Base-by-base conservation (phyloP, 768 basidiomycete genomes). In the Ramaria sp. region DNA sequence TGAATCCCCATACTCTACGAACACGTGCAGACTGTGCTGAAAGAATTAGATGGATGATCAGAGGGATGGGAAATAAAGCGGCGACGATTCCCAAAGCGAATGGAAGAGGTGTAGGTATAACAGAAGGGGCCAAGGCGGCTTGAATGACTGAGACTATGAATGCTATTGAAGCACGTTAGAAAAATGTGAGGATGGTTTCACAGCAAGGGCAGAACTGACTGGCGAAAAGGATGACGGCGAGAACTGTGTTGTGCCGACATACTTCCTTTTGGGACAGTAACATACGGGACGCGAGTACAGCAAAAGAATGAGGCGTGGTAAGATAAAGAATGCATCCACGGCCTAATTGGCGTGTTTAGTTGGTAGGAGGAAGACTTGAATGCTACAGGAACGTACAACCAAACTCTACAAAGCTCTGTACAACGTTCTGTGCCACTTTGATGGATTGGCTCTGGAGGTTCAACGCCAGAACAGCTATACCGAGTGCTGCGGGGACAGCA, bases 51-150 rank as follows among this genome's bases (percentile, higher is more conserved):
- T 49, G n/a, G 15, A 17, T 20, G 20, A 48, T 37, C 10, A 57
- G 46, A 19, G 55, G 55, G 31, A 57, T 50, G 17, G 55, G 55
- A 49, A 48, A 50, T 47, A 57, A 27, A 22, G 42, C 45, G 15
- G 47, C 46, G 31, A 57, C 2, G 15, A 57, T 37, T 6, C 19
- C 20, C 17, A 49, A 24, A 15, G 47, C 27, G 24, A 43, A 17
- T 31, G 55, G 22, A 27, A 34, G 22, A 15, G 20, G 17, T 3
- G 11, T 27, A 11, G 46, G 46, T 12, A 57, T 38, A 19, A 19
- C 12, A 15, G n/a, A 20, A 1, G 47, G 46, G 30, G 38, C 27
- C 4, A 57, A 30, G 12, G 39, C n/a, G 17, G 7, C 27, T 15
- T 48, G 55, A 9, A 49, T 33, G 15, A 57, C 34, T 11, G 55